Conservation (phyloP, 2,329 filamentous ascomycete species). For the Fusarium sp. region DNA sequence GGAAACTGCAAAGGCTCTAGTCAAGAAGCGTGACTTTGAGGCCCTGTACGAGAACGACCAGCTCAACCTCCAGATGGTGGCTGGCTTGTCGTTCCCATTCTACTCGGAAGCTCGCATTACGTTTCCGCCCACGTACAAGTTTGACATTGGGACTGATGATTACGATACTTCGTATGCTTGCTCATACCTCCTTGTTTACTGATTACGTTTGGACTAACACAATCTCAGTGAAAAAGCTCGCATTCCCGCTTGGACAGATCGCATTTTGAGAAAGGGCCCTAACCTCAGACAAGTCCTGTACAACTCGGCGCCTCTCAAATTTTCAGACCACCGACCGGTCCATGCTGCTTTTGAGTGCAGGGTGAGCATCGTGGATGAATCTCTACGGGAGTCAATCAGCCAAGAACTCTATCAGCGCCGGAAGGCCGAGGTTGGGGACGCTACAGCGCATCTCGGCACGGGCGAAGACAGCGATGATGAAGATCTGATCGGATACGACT, state of each 20-base stretch:
- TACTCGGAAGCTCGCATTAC: slow-evolving; percentile 91
- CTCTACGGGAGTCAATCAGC: slow-evolving; percentile 77
- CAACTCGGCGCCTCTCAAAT: slow-evolving; percentile 82
- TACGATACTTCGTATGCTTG: slow-evolving; percentile 87
- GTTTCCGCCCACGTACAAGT: slow-evolving; percentile 96
- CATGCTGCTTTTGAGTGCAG: slow-evolving; percentile 89
- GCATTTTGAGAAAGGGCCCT: slow-evolving; percentile 86
- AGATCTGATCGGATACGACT: slow-evolving; percentile 83
- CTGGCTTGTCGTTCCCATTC: slow-evolving; percentile 87
- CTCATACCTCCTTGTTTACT: not conserved
- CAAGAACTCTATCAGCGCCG: slow-evolving; percentile 79
- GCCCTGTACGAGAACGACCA: slow-evolving; percentile 93
- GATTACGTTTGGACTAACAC: slow-evolving; percentile 24
- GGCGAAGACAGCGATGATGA: slow-evolving; percentile 77
- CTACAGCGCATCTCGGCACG: slow-evolving; percentile 66
- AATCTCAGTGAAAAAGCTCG: slow-evolving; percentile 83
- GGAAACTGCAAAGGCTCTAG: slow-evolving; percentile 80
- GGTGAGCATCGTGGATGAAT: slow-evolving; percentile 84
- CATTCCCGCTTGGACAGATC: slow-evolving; percentile 97
- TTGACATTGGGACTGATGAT: slow-evolving; percentile 85
- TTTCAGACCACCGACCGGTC: slow-evolving; percentile 97
- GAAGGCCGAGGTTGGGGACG: slow-evolving; percentile 73
- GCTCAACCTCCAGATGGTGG: slow-evolving; percentile 96
- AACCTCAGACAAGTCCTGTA: slow-evolving; percentile 88
- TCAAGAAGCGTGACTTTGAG: slow-evolving; percentile 79